phyloP scores from a whole-genome alignment of 305 asterid species.

The Fraxinus baroniana region DNA sequence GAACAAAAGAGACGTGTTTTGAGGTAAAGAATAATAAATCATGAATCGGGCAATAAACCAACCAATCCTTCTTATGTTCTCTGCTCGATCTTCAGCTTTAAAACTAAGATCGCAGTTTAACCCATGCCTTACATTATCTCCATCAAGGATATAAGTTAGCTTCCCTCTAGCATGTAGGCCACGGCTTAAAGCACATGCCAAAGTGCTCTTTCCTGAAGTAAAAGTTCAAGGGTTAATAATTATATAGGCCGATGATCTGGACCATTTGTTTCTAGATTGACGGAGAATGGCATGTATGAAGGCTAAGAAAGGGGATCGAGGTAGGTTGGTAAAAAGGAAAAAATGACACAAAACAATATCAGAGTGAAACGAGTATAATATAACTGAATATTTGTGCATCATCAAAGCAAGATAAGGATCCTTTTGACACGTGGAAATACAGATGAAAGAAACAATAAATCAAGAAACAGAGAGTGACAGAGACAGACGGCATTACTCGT shows the following conservation, averaged over 20 bases:
- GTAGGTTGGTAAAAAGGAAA: not conserved
- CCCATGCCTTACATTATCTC: conserved; percentile 98
- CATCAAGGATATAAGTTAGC: conserved; percentile 86
- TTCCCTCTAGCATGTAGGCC: conserved; percentile 88
- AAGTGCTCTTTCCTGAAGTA: conserved; percentile 89
- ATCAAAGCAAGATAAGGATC: not conserved
- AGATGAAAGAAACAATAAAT: not conserved
- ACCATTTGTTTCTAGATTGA: not conserved
- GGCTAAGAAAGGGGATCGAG: not conserved
- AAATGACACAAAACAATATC: not conserved
- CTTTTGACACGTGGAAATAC: not conserved
- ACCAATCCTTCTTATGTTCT: conserved; percentile 96
- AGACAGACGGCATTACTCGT: not conserved
- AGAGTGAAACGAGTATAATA: not conserved
- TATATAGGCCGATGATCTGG: not conserved
- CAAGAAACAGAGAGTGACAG: not conserved
- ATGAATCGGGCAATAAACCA: conserved; percentile 30
- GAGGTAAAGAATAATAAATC: not conserved
- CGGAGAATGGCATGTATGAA: not conserved
- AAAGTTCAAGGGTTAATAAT: conserved; percentile 21
- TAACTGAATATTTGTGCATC: not conserved
- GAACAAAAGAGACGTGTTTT: not conserved
- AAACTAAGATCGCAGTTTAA: conserved; percentile 82
- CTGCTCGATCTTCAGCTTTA: conserved; percentile 89
- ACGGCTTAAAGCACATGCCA: conserved; percentile 85